A percentile compares a stretch with the other conserved stretches of the same genome.
Conservation (phyloP, 805 yeast genomes). For the Maudiozyma pseudohumilis region DNA sequence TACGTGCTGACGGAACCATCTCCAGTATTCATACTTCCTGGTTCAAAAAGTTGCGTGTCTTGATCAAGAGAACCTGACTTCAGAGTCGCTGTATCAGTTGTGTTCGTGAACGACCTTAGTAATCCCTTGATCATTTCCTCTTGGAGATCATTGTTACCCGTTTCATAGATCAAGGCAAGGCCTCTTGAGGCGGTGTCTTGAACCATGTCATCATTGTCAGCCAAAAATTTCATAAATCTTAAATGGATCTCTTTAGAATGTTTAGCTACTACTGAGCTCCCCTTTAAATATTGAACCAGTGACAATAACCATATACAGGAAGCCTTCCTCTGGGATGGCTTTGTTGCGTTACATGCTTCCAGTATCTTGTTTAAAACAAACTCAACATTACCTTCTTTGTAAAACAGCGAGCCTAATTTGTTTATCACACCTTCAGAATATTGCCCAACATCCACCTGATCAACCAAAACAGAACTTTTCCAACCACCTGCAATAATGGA, state of each 20-base stretch:
- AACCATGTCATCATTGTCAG: conserved; percentile 75
- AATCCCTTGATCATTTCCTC: conserved; percentile 66
- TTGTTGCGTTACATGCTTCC: conserved; percentile 46
- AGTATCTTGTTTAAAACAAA: conserved; percentile 42
- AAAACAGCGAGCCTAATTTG: background rate
- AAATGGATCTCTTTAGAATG: conserved; percentile 55
- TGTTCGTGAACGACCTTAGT: conserved; percentile 67
- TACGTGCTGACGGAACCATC: conserved; percentile 87
- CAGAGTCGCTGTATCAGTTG: conserved; percentile 36
- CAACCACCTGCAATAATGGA: conserved; percentile 66
- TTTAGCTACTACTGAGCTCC: conserved; percentile 31
- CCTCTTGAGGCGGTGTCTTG: conserved; percentile 93
- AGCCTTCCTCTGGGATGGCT: conserved; percentile 65
- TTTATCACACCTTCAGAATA: background rate
- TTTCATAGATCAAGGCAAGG: conserved; percentile 67
- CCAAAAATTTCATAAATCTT: conserved; percentile 66
- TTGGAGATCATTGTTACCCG: conserved; percentile 56
- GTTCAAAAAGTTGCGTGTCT: conserved; percentile 79
- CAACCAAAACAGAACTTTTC: conserved; percentile 47
- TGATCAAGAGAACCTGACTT: conserved; percentile 60
- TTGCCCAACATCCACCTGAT: conserved; percentile 42
- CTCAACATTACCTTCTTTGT: conserved; percentile 8
- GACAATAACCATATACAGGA: conserved; percentile 83
- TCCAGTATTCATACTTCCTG: conserved; percentile 67
- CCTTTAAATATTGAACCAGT: conserved; percentile 62